Percentiles rank a stretch among this genome's conserved stretches.
phyloP scores from a whole-genome alignment of 805 yeast genomes.

The Nakazawaea ambrosiae region DNA sequence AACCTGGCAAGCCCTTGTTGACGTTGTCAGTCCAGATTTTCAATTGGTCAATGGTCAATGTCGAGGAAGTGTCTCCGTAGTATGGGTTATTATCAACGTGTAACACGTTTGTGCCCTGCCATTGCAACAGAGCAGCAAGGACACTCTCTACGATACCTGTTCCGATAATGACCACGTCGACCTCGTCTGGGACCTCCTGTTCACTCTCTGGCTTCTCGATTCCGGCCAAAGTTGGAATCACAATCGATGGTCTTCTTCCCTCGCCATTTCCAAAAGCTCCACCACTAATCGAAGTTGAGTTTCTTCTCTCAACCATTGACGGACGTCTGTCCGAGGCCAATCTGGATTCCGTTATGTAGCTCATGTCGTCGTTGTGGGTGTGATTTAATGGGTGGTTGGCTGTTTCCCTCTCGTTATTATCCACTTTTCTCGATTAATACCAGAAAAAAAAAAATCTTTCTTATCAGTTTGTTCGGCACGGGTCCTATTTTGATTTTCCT shows the following conservation, averaged over 20 bases:
- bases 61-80: constrained; percentile 86
- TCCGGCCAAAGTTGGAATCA: constrained; percentile 68
- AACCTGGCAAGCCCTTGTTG: constrained; percentile 33
- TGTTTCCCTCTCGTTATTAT: too few relatives aligned
- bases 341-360: constrained; percentile 7
- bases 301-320: constrained; percentile 64
- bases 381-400: too few relatives aligned
- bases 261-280: background rate
- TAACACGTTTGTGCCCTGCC: constrained; percentile 96
- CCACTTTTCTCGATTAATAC: too few relatives aligned
- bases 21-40: constrained; percentile 76
- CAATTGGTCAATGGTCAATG: constrained; percentile 80
- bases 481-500: too few relatives aligned
- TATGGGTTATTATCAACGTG: constrained; percentile 81
- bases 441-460: too few relatives aligned
- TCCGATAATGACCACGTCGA: constrained; percentile 88
- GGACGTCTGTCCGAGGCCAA: constrained; percentile 35
- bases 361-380: too few relatives aligned
- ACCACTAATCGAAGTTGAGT: constrained; percentile 14
- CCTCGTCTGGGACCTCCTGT: constrained; percentile 52
- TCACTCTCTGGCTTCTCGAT: constrained; percentile 66
- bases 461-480: too few relatives aligned
- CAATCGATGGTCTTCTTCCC: constrained; percentile 25
- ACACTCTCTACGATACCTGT: constrained; percentile 88
- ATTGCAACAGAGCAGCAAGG: constrained; percentile 87